Conservation (phyloP, 1,284 basidiomycete genomes). For the Irpex sp. region DNA sequence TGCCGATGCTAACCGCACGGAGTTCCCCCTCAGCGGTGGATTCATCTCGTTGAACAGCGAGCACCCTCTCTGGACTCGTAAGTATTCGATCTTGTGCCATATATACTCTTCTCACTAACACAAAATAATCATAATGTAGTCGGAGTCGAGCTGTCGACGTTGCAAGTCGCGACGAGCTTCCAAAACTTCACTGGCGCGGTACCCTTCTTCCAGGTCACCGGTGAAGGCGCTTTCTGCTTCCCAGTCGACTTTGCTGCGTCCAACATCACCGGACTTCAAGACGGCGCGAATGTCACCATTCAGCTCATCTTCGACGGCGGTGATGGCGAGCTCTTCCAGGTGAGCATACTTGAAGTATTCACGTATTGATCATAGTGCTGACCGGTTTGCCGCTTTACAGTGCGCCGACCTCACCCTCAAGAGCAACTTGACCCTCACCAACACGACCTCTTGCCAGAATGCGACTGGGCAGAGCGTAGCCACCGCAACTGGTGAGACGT, state of each 20-base stretch:
- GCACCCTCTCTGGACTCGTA: slow-evolving; percentile 53
- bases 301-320: slow-evolving; percentile 60
- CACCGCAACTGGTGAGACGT: slow-evolving; percentile 11
- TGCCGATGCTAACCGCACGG: slow-evolving; percentile 41
- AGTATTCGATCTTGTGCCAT: not conserved
- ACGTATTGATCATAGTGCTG: not conserved
- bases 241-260: slow-evolving; percentile 50
- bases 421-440: slow-evolving; percentile 35
- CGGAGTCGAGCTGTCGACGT: slow-evolving; percentile 51
- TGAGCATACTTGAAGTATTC: slow-evolving; percentile 14
- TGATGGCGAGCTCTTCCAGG: slow-evolving; percentile 67
- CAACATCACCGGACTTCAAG: slow-evolving; percentile 43
- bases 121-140: slow-evolving; percentile 29
- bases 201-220: slow-evolving; percentile 45
- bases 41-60: slow-evolving; percentile 54
- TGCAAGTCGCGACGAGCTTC: slow-evolving; percentile 58
- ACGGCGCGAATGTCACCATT: slow-evolving; percentile 55
- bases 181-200: slow-evolving; percentile 34
- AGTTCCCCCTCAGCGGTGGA: slow-evolving; percentile 56
- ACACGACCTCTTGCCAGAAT: slow-evolving; percentile 26
- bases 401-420: slow-evolving; percentile 70
- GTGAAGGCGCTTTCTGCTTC: slow-evolving; percentile 56
- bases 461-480: slow-evolving; percentile 18
- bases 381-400: slow-evolving; percentile 24
- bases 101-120: not conserved